These are phyloP conservation scores for Carex pumila DNA, from an alignment of 176 grass and related monocot species.

Conservation along the genomic window DNA sequence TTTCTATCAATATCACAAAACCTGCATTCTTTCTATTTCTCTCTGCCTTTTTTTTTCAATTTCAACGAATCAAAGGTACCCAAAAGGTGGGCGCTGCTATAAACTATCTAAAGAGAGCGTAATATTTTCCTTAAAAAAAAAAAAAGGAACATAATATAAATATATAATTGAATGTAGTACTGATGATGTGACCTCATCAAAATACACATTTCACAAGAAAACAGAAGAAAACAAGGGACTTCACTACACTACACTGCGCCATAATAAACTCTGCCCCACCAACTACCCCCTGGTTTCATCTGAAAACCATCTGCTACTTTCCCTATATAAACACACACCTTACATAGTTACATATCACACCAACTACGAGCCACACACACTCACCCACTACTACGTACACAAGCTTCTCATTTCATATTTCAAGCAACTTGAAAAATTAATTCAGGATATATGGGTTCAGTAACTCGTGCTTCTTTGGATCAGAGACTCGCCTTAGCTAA, in stretches of 20 bases:
- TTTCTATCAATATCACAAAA: too few species aligned
- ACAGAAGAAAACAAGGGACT: not conserved
- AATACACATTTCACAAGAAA: not conserved
- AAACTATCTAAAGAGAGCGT: too few species aligned
- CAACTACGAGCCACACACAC: not conserved
- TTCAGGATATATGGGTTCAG: slow-evolving; percentile 27
- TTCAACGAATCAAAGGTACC: too few species aligned
- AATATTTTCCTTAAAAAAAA: too few species aligned
- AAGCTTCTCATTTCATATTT: not conserved
- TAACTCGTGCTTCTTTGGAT: slow-evolving; percentile 46
- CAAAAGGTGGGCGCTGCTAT: too few species aligned
- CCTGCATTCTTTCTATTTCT: too few species aligned
- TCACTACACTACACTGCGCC: not conserved
- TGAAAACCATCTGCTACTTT: slow-evolving; percentile 10
- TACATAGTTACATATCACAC: too few species aligned
- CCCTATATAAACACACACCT: not conserved
- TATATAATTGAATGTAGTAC: not conserved
- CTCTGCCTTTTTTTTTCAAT: too few species aligned
- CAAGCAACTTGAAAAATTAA: not conserved
- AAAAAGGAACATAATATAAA: too few species aligned
- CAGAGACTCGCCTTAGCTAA: slow-evolving; percentile 63
- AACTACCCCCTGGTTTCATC: not conserved
- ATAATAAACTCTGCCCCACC: not conserved
- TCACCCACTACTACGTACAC: too few species aligned
- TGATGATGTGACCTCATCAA: not conserved